Base-by-base conservation (phyloP, 148 eudicot species). In the Bassia scoparia region DNA sequence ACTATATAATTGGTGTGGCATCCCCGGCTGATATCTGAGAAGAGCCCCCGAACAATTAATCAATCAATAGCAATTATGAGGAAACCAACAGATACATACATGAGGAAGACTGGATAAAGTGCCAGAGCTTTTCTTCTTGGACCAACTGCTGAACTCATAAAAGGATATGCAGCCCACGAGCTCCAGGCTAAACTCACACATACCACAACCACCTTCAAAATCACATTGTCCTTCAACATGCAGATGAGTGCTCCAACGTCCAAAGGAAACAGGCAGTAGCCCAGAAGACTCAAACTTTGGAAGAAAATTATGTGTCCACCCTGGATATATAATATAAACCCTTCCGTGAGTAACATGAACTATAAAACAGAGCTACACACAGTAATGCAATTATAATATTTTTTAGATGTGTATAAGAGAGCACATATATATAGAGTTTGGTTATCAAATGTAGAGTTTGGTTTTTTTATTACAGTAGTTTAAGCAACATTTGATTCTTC, bases 231-330 rank as follows among this genome's bases (percentile, higher is more conserved):
- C 75, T 85, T 84, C 73, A 95, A 66, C 98, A 95, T 88, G 87
- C 97, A 95, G 55, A 95, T 82, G 3, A 95, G 82, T 43, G 98
- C 98, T 61, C 98, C 98, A 30, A 95, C 59, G 38, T 87, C 98
- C 77, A 95, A 80, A 64, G 98, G 98, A 72, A 95, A 92, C 50
- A 95, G 86, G 76, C 98, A 95, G 84, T 95, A 95, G 38, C 98
- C 98, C 44, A 95, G 82, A 74, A 95, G 96, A 76, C 97, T 91
- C 68, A 95, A 75, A 78, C 97, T 91, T 78, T 95, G 98, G 87
- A 95, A 95, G 93, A 95, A 95, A 69, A 95, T 95, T 74, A 95
- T 95, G 80, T 91, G 98, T 44, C 98, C 98, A 48, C 98, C 98
- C 98, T 95, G 84, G 44, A 83, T 52, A 20, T 72, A 65, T 4